Base-by-base conservation (phyloP, 345 rosid genomes). In the Aethionema arabicum region DNA sequence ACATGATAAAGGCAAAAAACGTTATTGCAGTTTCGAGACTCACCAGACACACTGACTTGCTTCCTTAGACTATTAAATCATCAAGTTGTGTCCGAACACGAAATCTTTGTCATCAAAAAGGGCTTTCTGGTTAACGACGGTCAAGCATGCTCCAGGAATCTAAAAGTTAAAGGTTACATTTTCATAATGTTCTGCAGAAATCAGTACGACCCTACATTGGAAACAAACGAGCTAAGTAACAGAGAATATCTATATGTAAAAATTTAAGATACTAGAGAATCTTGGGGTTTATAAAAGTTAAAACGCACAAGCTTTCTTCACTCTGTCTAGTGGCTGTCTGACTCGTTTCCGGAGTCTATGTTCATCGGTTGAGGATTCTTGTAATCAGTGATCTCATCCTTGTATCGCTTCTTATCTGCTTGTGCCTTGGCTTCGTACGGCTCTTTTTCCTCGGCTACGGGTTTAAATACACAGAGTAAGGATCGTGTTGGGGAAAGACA, bases 341-440 rank as follows among this genome's bases (percentile, higher is more conserved):
- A 79, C 2, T 79, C 83, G 11, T 76, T 72, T 31, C 76, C 95
- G 0, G 90, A 87, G 74, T 87, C 87, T 6, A 84, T 40, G 35
- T 75, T 64, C 91, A 80, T 77, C 5, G 95, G 80, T 57, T 82
- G 90, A 8, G 85, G 80, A 61, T 83, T 90, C 70, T 82, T 88
- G 82, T 89, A 92, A 39, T 79, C 89, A 38, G 74, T 81, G 11
- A 80, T 68, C 76, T 80, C 83, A 8, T 84, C 96, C 51, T 77
- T 70, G 72, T 87, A 90, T 9, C 97, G 87, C 59, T 78, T 83
- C 68, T 80, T 87, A 71, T 90, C 99, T 0, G 79, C 85, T 46
- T 55, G 80, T 6, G 97, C 96, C 77, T 74, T 86, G 11, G 79
- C 87, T 80, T 77, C 85, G 9, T 77, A 88, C 4, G 97, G 97